Evolutionary conservation across 768 basidiomycete genomes (phyloP).

Genomic region (Rhizopogon salebrosus): DNA sequence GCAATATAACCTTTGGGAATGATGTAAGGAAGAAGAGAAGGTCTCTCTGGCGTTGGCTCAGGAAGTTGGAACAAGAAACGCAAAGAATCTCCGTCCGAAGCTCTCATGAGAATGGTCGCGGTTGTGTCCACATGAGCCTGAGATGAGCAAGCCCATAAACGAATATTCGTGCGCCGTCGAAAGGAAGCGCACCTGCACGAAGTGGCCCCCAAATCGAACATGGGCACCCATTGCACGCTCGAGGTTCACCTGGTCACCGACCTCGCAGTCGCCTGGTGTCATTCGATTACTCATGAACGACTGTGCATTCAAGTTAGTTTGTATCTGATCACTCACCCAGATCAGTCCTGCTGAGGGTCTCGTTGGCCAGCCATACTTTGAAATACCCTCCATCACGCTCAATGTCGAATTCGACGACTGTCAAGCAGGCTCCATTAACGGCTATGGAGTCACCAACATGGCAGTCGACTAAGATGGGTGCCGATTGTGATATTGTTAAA

Average conservation of each 20-base stretch:
- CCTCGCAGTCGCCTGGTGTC: conserved; percentile 62
- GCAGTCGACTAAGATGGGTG: conserved; percentile 80
- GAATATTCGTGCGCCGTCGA: neutral
- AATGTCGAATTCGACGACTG: conserved; percentile 79
- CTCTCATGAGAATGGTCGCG: conserved; percentile 62
- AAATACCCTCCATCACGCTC: conserved; percentile 70
- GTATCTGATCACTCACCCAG: conserved; percentile 51
- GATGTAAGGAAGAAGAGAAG: conserved; percentile 72
- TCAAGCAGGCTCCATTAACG: conserved; percentile 84
- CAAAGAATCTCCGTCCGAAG: conserved; percentile 82
- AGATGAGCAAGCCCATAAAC: neutral
- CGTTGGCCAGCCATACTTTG: conserved; percentile 92
- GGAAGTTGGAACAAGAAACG: conserved; percentile 77
- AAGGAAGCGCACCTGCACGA: conserved; percentile 75
- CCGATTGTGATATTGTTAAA: conserved; percentile 67
- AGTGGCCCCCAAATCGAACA: conserved; percentile 92
- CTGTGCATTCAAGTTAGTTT: neutral
- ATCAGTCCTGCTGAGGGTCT: conserved; percentile 88
- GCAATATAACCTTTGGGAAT: conserved; percentile 94
- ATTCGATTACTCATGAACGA: conserved; percentile 3
- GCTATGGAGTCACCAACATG: conserved; percentile 92
- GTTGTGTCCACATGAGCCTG: conserved; percentile 95
- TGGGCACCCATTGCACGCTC: conserved; percentile 94
- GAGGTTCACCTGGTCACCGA: conserved; percentile 81
- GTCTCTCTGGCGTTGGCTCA: conserved; percentile 48